Evolutionary conservation across 2,329 filamentous ascomycete species (phyloP), one percentile per base, ranked within the genome.

Genomic region (Tolypocladium nubicola): DNA sequence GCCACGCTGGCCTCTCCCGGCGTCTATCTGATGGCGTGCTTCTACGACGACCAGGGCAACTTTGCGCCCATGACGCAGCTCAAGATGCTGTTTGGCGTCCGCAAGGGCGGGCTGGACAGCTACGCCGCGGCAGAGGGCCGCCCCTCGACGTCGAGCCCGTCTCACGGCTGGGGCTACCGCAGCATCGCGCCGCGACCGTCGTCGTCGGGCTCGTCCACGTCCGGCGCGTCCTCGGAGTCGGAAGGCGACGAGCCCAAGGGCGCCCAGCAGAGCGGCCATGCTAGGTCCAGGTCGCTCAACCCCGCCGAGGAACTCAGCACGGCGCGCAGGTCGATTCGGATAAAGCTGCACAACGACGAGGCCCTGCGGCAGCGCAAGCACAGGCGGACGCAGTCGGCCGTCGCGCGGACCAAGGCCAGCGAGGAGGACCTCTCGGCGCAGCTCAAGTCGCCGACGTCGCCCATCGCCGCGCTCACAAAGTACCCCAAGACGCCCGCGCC

Each of bases 371-470:
- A 89, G 69, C 84, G 88, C 58, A 92, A 90, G 70, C 82, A 86
- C 67, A 81, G 80, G 65, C 87, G 84, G 70, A 76, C 78, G 26
- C 78, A 81, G 67, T 79, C 79, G 30, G 70, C 75, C 21, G 76
- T 76, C 56, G 71, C 72, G 47, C 73, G 68, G 45, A 71, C 75
- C 21, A 75, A 76, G 60, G 70, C 67, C 47, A 74, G 71, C 61
- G 71, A 75, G 49, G 67, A 71, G 53, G 79, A 86, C 59, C 77
- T 90, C 59, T 85, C 90, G 8, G 87, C 90, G 54, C 89, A 90
- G 59, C 79, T 99, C 60, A 99, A 99, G 71, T 97, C 94, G 16
- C 94, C 94, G 3, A 95, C 90, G 4, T 96, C 92, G 35, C 88
- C 91, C 55, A 81, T 85, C 33, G 82, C 85, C 16, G 85, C 81